These are phyloP conservation scores for Fusarium sp. DNA, from an alignment of 2,329 filamentous ascomycete genomes.

Conservation along the genomic window DNA sequence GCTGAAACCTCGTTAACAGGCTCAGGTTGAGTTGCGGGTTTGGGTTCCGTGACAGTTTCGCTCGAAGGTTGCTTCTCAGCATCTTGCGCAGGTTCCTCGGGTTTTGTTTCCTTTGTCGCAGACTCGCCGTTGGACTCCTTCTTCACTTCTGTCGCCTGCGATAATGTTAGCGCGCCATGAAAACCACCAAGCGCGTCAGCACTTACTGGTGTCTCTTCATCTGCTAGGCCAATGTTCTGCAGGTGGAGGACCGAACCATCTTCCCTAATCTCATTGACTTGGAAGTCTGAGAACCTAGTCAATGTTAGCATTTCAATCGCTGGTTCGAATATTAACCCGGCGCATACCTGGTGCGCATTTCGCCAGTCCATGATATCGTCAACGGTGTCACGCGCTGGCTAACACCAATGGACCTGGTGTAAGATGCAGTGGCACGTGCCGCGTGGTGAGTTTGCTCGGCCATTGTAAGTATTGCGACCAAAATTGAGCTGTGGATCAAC, in stretches of 20 bases:
- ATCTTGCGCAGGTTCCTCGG: conserved; percentile 28
- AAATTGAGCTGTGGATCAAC: conserved; percentile 19
- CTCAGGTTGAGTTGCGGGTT: conserved; percentile 39
- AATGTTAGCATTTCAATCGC: conserved; percentile 32
- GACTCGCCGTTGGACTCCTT: conserved; percentile 28
- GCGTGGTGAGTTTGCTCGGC: conserved; percentile 50
- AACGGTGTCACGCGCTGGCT: conserved; percentile 57
- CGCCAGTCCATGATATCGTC: conserved; percentile 55
- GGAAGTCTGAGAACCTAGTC: conserved; percentile 85
- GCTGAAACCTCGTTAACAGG: conserved; percentile 48
- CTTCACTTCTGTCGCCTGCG: conserved; percentile 33
- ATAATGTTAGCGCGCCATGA: conserved; percentile 23
- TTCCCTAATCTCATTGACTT: conserved; percentile 88
- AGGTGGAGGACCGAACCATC: conserved; percentile 83
- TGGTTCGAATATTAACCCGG: background rate
- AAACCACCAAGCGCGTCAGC: background rate
- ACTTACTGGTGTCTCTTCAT: conserved; percentile 37
- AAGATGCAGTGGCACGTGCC: conserved; percentile 51
- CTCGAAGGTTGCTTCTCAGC: conserved; percentile 34
- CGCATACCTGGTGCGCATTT: conserved; percentile 56
- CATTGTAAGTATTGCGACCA: conserved; percentile 45
- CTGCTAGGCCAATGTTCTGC: conserved; percentile 57
- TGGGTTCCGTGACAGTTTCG: conserved; percentile 34
- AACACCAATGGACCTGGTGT: conserved; percentile 56
- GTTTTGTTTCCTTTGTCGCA: conserved; percentile 27